Base-by-base conservation (phyloP, 164 flowering plant species). In the Chloranthus sessilifolius region DNA sequence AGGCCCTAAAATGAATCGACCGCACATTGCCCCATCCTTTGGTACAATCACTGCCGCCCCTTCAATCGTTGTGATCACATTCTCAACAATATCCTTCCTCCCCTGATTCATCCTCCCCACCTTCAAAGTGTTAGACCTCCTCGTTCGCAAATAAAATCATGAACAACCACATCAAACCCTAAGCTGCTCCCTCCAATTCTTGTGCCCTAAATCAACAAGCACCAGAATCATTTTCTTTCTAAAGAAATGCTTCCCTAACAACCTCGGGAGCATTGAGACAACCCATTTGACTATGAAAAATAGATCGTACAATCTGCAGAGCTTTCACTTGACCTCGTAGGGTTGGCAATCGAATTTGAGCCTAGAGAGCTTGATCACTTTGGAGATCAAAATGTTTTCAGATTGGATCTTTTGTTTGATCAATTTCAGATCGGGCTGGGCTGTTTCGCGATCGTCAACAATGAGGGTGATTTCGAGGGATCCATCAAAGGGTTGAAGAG, bases 151-250 rank as follows among this genome's bases (percentile, higher is more conserved):
- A 47, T 55, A 83, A 66, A 91, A 50, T 63, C 81, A 38, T 0
- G 78, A 80, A 3, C 82, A 76, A 26, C 65, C 56, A 34, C 76
- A 72, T 0, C 63, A 75, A 46, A 35, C 57, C 45, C 74, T 71
- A 42, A 87, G 59, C 74, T 91, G 91, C 71, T 73, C 82, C 56
- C 76, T 85, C 95, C 94, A 81, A 44, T 81, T 81, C 68, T 67
- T 67, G 23, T 77, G 78, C 14, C 42, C 58, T 69, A 90, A 67
- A 42, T 87, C 80, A 21, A 91, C 61, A 2, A 83, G 75, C 45
- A 91, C 63, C 4, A 95, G 97, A 46, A 80, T 67, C 80, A 78
- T 87, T 79, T 76, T 85, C 78, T 79, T 86, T 84, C 67, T 80
- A 45, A 70, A 91, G 58, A 91, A 91, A 26, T 74, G 60, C 83